Conservation (phyloP, 2,329 filamentous ascomycete genomes). For the Penicillium brevicompactum region DNA sequence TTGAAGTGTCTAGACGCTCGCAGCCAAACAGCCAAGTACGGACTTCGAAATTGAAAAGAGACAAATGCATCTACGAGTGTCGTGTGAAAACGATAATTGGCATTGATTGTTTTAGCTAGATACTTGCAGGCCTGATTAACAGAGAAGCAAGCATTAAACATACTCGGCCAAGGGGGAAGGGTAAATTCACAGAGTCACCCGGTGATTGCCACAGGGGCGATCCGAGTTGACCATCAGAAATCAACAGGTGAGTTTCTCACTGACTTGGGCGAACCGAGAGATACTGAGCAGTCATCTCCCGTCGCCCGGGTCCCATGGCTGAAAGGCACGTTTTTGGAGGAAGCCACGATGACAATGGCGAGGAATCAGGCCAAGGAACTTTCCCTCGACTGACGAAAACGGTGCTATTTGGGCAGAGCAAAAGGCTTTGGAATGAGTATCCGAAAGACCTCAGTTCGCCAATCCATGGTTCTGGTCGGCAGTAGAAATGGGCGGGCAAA, state of each 20-base stretch:
- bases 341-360: conserved; percentile 10
- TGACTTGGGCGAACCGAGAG: background rate
- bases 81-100: background rate
- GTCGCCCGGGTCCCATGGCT: conserved; percentile 3
- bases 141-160: conserved; percentile 17
- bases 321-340: conserved; percentile 8
- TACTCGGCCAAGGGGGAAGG: conserved; percentile 14
- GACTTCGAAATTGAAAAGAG: no score
- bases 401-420: conserved; percentile 9
- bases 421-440: conserved; percentile 10
- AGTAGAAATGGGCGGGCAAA: conserved; percentile 22
- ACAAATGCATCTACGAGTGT: background rate
- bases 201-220: conserved; percentile 6
- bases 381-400: conserved; percentile 8
- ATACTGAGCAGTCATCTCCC: conserved; percentile 8
- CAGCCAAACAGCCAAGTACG: no score
- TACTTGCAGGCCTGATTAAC: conserved; percentile 12
- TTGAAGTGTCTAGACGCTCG: no score
- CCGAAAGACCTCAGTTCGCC: conserved; percentile 11
- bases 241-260: background rate
- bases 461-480: conserved; percentile 18
- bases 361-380: conserved; percentile 14
- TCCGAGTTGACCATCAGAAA: conserved; percentile 6
- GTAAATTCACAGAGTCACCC: conserved; percentile 17
- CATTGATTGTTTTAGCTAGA: conserved; percentile 12